These are phyloP conservation scores for Acanthamoeba castellanii DNA, from an alignment of 208 protist species.

Conservation along the genomic window DNA sequence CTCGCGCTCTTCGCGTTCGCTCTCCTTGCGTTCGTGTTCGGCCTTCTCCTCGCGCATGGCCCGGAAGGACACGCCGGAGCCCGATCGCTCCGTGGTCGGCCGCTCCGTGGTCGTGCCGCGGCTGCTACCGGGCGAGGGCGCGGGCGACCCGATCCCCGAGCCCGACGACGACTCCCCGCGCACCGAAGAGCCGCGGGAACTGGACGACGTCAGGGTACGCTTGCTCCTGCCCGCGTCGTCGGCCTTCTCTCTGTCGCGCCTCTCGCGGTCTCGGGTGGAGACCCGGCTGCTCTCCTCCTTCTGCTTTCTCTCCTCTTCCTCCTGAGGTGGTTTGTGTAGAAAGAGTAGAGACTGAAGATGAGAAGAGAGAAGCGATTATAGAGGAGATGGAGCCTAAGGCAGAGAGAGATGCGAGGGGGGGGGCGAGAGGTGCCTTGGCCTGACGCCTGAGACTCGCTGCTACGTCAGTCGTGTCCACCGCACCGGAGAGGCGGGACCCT, in stretches of 20 bases:
- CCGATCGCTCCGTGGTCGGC: not conserved
- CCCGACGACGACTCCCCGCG: not conserved
- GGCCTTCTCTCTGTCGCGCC: not conserved
- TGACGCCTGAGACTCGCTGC: not conserved
- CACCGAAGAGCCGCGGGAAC: not conserved
- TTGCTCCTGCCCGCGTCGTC: not conserved
- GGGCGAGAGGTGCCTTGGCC: not conserved
- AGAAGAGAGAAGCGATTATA: not conserved
- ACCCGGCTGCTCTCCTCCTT: not conserved
- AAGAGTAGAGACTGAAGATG: not conserved
- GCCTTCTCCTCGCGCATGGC: conserved; percentile 26
- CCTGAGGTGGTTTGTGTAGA: not conserved
- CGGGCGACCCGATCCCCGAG: not conserved
- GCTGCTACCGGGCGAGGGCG: not conserved
- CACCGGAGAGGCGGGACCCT: not conserved
- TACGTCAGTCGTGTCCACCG: not conserved
- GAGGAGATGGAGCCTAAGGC: not conserved
- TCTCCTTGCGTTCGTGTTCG: not conserved
- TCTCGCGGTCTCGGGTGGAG: not conserved
- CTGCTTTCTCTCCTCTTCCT: not conserved
- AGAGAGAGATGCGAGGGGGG: not conserved
- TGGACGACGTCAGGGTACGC: not conserved
- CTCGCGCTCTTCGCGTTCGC: not conserved
- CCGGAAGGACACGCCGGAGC: conserved; percentile 2
- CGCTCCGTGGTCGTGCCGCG: not conserved